Evolutionary conservation across 225 moss, liverwort and hornwort species (phyloP).

Genomic region (Marchantia paleacea): DNA sequence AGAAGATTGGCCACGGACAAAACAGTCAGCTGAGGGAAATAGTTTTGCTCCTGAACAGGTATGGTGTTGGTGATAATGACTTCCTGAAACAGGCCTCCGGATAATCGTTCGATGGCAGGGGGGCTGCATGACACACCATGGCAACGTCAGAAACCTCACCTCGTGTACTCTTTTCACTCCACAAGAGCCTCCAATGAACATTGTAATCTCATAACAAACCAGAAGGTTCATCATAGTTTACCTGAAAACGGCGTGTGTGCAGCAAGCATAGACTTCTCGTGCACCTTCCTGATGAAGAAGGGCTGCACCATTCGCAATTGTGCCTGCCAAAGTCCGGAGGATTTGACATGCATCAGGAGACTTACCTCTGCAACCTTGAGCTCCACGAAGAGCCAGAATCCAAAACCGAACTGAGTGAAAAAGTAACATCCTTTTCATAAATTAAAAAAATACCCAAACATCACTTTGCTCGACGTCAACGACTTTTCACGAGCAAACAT

Average conservation of each 20-base stretch:
- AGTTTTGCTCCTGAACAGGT: constrained; percentile 67
- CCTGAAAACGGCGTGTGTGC: constrained; percentile 97
- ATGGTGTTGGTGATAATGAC: constrained; percentile 86
- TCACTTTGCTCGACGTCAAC: too few species aligned
- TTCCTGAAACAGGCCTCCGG: constrained; percentile 89
- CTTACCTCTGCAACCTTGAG: neutral
- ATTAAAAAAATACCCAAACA: neutral
- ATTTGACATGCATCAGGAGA: neutral
- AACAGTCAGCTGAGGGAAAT: constrained; percentile 83
- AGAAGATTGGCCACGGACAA: constrained; percentile 90
- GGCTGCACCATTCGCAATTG: constrained; percentile 86
- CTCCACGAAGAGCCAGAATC: neutral
- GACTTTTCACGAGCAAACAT: neutral
- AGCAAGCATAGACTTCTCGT: constrained; percentile 93
- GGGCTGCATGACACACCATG: constrained; percentile 49
- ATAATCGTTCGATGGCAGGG: constrained; percentile 80
- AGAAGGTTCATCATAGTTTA: constrained; percentile 6
- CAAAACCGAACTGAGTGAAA: neutral
- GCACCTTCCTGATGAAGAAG: constrained; percentile 93
- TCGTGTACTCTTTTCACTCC: neutral
- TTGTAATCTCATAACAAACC: too few species aligned
- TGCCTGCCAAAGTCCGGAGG: constrained; percentile 38
- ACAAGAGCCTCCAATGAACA: too few species aligned
- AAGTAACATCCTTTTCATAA: neutral
- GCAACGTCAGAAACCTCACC: neutral